Base-by-base conservation (phyloP, 768 basidiomycete genomes). In the Agaricus subrufescens region DNA sequence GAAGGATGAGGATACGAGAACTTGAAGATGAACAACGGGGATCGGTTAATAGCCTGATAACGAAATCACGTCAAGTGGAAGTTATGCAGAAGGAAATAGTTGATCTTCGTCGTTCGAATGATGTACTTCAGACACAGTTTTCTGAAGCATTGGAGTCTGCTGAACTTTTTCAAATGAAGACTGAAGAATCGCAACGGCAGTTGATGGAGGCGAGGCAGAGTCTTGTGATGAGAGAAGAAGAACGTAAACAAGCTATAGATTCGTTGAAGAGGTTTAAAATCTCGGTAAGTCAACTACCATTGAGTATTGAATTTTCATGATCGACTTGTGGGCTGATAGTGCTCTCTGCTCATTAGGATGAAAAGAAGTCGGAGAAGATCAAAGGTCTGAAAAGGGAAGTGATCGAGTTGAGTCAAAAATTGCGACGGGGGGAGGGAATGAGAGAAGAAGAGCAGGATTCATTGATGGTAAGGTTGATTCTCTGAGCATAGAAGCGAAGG, bases 1-100 rank as follows among this genome's bases (percentile, higher is more conserved):
- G 72, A 37, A 70, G 67, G 10, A 61, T 59, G 4, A 62, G 65
- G 45, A 62, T 72, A 8, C 69, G 67, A 43, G 68, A 68, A 58
- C 43, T 52, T 2, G 39, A 54, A 25, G 44, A 45, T 14, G 15
- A 51, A 4, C 34, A 42, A 10, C 38, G 37, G 2, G 46, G 46
- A 52, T 61, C 47, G 44, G 7, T 11, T 34, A 9, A 25, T 37
- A 60, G 42, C 61, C 58, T 46, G 54, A 55, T 56, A 12, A 45
- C 37, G 4, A 57, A 67, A 29, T 55, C 62, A 48, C 54, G 54
- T 30, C 54, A 60, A 29, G 30, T 63, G 37, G 56, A 58, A 6
- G 44, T 62, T 7, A 19, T 63, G 39, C 57, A 49, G 34, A 52
- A 54, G 5, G 54, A 66, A 42, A 29, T 38, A 14, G 25, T 11